A percentile compares a stretch with the other conserved stretches of the same genome.
phyloP scores from a whole-genome alignment of 2,329 filamentous ascomycete genomes.

The Hymenoscyphus linearis region DNA sequence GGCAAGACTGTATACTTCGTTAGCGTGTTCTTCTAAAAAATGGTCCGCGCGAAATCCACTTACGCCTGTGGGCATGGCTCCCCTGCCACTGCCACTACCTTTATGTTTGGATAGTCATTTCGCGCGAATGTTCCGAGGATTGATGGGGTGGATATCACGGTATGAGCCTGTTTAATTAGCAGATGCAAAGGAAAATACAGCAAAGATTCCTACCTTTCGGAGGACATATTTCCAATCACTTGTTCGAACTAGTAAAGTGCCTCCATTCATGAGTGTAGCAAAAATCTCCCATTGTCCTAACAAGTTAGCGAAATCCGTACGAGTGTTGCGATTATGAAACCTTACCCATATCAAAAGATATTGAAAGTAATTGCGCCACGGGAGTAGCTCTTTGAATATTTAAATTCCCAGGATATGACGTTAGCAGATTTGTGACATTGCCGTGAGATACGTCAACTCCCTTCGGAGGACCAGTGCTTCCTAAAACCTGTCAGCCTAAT shows the following conservation, averaged over 20 bases:
- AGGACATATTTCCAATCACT: constrained; percentile 45
- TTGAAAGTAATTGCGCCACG: constrained; percentile 51
- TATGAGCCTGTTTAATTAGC: constrained; percentile 30
- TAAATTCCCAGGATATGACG: constrained; percentile 45
- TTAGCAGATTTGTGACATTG: constrained; percentile 50
- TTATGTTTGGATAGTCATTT: constrained; percentile 45
- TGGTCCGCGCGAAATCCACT: constrained; percentile 10
- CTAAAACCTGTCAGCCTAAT: constrained; percentile 27
- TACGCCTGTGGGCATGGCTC: constrained; percentile 45
- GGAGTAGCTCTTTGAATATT: constrained; percentile 44
- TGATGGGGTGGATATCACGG: constrained; percentile 50
- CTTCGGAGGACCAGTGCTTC: constrained; percentile 74
- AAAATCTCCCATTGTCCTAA: constrained; percentile 59
- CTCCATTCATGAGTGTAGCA: constrained; percentile 50
- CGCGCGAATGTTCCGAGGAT: constrained; percentile 47
- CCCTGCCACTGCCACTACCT: constrained; percentile 47
- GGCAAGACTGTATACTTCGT: constrained; percentile 36
- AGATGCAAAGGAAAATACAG: not conserved
- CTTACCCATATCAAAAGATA: constrained; percentile 58
- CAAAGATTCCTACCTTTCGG: constrained; percentile 34
- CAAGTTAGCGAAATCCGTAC: not conserved
- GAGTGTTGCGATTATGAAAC: not conserved
- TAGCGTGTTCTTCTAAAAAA: not conserved
- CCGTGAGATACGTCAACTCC: constrained; percentile 62
- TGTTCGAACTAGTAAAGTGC: constrained; percentile 48